A percentile compares a stretch with the other conserved stretches of the same genome.
Evolutionary conservation across 345 rosid genomes (phyloP).

Genomic region (Camelina neglecta): DNA sequence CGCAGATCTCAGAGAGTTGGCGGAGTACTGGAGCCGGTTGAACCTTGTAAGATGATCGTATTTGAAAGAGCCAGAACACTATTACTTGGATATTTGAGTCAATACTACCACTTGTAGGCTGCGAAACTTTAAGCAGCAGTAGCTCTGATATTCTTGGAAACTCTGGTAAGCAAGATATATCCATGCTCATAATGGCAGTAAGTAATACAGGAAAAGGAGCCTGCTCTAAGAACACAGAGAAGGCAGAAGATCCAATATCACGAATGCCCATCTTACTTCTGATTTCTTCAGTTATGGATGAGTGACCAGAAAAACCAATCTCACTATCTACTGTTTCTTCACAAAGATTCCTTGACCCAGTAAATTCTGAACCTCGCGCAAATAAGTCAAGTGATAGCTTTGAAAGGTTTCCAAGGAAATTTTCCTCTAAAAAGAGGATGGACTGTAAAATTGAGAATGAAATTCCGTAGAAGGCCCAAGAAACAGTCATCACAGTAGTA

Average conservation of each 20-base stretch:
- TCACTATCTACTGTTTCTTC: conserved; percentile 49
- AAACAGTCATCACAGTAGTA: conserved; percentile 59
- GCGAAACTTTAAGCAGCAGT: conserved; percentile 66
- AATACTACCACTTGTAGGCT: conserved; percentile 47
- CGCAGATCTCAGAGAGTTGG: conserved; percentile 65
- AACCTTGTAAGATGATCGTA: conserved; percentile 52
- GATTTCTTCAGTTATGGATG: conserved; percentile 49
- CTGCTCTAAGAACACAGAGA: conserved; percentile 64
- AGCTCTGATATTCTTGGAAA: conserved; percentile 53
- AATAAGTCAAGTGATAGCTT: conserved; percentile 67
- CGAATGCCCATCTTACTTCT: conserved; percentile 40
- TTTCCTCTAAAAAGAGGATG: conserved; percentile 54
- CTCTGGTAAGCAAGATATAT: conserved; percentile 45
- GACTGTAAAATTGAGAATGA: conserved; percentile 58
- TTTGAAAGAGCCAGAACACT: conserved; percentile 71
- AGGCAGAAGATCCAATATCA: conserved; percentile 56
- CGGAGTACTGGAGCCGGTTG: conserved; percentile 52
- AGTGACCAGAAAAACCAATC: conserved; percentile 24
- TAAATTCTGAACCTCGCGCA: conserved; percentile 58
- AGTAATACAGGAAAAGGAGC: conserved; percentile 72
- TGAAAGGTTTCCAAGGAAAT: conserved; percentile 57
- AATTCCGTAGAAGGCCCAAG: conserved; percentile 54
- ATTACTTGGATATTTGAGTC: conserved; percentile 58
- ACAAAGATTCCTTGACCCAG: conserved; percentile 39
- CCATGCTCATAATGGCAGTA: conserved; percentile 50